Conservation (phyloP, 495 filamentous ascomycete species). For the Annulohypoxylon nitens region DNA sequence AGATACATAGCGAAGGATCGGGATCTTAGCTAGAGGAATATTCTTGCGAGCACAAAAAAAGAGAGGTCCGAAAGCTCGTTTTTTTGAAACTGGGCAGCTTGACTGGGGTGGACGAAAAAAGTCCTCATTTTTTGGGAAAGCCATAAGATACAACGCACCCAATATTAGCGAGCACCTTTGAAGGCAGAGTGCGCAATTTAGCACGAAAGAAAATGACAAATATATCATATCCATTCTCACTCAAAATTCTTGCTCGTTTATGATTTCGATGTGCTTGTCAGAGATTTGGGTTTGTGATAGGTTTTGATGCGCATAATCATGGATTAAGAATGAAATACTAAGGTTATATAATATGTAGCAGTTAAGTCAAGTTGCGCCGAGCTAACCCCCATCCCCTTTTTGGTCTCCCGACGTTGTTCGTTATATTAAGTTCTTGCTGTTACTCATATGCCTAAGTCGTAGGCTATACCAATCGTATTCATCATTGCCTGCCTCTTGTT, state of each 20-base stretch:
- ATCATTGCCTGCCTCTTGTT: too few species aligned
- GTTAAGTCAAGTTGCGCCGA: neutral
- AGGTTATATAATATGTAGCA: neutral
- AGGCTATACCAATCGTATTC: neutral
- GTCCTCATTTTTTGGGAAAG: neutral
- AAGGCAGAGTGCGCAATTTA: constrained; percentile 7
- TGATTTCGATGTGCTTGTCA: neutral
- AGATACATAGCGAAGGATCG: constrained; percentile 7
- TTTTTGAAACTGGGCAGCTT: neutral
- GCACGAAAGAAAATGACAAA: constrained; percentile 28
- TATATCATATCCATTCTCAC: constrained; percentile 21
- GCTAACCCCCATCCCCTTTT: neutral
- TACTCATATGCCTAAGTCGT: neutral
- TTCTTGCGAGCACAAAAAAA: constrained; percentile 8
- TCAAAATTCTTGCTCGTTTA: neutral
- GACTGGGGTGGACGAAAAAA: neutral
- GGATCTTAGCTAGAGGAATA: constrained; percentile 9
- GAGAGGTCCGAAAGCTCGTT: neutral
- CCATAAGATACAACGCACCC: neutral
- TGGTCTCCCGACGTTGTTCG: neutral
- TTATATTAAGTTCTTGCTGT: neutral
- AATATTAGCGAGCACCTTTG: neutral
- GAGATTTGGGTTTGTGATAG: neutral
- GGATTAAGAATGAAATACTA: neutral
- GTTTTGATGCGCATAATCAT: neutral